phyloP scores from a whole-genome alignment of 148 eudicot species.

The Amaranthus palmeri region DNA sequence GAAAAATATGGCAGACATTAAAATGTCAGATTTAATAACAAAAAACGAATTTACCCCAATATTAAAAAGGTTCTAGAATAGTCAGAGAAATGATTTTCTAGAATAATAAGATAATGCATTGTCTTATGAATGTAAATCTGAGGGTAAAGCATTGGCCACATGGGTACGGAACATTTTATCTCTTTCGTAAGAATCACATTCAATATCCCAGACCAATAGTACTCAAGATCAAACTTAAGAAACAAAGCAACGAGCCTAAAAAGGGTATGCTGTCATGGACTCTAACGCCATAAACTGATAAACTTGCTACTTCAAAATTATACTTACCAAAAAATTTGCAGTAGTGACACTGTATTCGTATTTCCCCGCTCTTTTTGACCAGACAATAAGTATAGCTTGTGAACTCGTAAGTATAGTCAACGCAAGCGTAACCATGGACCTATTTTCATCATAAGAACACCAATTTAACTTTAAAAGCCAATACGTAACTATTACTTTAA shows the following conservation, averaged over 20 bases:
- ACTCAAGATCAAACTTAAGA: neutral
- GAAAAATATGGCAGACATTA: slow-evolving; percentile 8
- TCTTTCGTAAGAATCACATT: neutral
- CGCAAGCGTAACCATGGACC: slow-evolving; percentile 83
- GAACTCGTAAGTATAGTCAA: slow-evolving; percentile 94
- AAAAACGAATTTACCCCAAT: neutral
- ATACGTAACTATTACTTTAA: neutral
- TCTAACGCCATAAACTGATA: neutral
- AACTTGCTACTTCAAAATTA: neutral
- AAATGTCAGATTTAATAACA: neutral
- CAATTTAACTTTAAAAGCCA: neutral
- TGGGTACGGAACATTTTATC: neutral
- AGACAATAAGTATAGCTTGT: slow-evolving; percentile 93
- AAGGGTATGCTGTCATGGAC: neutral
- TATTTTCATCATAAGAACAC: slow-evolving; percentile 19
- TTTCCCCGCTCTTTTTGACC: slow-evolving; percentile 99
- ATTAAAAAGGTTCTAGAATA: neutral
- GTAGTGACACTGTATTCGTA: slow-evolving; percentile 97
- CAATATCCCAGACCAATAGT: neutral
- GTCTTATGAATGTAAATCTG: neutral
- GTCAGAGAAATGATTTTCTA: neutral
- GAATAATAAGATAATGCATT: neutral
- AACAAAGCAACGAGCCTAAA: slow-evolving; percentile 4
- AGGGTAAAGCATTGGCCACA: neutral
- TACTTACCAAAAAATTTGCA: slow-evolving; percentile 90